phyloP scores from a whole-genome alignment of 139 green algal genomes.

The Closterium sp. region DNA sequence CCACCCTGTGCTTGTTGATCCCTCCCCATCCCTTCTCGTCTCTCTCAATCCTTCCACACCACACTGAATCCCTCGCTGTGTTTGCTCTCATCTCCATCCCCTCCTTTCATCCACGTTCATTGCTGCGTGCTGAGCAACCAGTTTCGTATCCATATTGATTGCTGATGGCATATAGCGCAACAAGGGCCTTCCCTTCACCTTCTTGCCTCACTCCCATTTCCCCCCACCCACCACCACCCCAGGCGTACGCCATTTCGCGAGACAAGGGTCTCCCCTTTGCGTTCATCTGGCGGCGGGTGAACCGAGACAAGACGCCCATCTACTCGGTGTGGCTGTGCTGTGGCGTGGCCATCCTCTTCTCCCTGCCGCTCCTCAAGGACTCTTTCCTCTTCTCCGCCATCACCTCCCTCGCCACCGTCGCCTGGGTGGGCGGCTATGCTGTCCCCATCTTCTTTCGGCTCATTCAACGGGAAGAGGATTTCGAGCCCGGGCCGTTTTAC shows the following conservation, averaged over 20 bases:
- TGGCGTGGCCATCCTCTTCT: neutral
- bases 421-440: slow-evolving; percentile 26
- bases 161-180: too few species aligned
- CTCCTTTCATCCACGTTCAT: neutral
- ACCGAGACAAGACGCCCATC: neutral
- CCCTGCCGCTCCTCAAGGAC: neutral
- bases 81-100: neutral
- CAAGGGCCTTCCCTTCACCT: neutral
- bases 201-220: neutral
- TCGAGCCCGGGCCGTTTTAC: slow-evolving; percentile 19
- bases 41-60: neutral
- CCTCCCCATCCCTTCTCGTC: neutral
- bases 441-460: slow-evolving; percentile 38
- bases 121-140: too few species aligned
- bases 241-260: slow-evolving; percentile 21
- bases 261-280: slow-evolving; percentile 17
- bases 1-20: neutral
- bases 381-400: neutral
- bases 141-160: too few species aligned
- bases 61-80: neutral
- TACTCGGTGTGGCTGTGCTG: slow-evolving; percentile 16
- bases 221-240: neutral
- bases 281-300: neutral
- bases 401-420: slow-evolving; percentile 12
- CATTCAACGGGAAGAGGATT: neutral